Evolutionary conservation across 352 stramenopile species (phyloP), one percentile per base, ranked within the genome.

Genomic region (Phytophthora pistaciae): DNA sequence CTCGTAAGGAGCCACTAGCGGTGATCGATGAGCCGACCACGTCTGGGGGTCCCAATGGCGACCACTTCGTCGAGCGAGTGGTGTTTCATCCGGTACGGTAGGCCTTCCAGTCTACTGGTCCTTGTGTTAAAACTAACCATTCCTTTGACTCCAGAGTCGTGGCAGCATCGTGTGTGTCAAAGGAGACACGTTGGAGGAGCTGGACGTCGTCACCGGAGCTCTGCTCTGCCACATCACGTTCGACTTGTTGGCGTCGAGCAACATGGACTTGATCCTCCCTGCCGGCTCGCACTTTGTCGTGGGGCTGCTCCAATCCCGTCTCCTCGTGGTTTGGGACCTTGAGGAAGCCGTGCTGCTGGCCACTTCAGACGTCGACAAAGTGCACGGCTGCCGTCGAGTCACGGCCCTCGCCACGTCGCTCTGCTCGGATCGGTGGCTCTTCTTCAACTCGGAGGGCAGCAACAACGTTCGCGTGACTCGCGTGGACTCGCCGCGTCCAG

Each of bases 361-460:
- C 23, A 75, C 92, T 31, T 80, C 80, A 3, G 86, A 95, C 40
- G 59, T 92, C 5, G 84, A 92, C 25, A 90, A 90, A 56, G 60
- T 83, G 25, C 80, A 86, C 27, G 60, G 62, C 33, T 60, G 46
- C 46, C 90, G 91, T 74, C 74, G 79, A 29, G 84, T 93, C 56
- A 75, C 68, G 4, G 79, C 80, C 6, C 61, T 93, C 46, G 72
- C 85, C 5, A 83, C 66, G 2, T 94, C 88, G 27, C 69, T 91
- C 13, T 90, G 81, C 57, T 66, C 56, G n/a, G 73, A 88, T 49
- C 75, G 78, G 9, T 92, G 82, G 78, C 27, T 96, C 23, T 94
- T 94, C 57, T 96, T 91, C 67, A 75, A 76, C 49, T 76, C 82
- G 25, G 88, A 96, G 59, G 88, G 82, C 7, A 94, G 87, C 74